Evolutionary conservation across 2,329 filamentous ascomycete genomes (phyloP).

Genomic region (Colletotrichum ledebouriae): DNA sequence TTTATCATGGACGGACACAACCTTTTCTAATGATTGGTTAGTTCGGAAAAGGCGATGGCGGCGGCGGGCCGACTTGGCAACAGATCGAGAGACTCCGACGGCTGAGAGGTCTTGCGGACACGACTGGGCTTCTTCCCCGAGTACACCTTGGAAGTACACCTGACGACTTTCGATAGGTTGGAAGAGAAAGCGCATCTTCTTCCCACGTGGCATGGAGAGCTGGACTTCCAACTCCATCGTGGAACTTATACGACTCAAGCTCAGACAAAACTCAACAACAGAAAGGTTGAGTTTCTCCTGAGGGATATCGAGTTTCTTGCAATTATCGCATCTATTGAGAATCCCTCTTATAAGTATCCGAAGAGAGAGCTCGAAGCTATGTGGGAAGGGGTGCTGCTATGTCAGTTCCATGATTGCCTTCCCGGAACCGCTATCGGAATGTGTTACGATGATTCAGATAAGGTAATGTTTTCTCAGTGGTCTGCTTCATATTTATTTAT

Average conservation of each 20-base stretch:
- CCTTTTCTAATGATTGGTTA: not conserved
- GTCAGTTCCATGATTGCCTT: conserved; percentile 78
- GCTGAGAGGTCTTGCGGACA: conserved; percentile 74
- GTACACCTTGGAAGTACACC: conserved; percentile 74
- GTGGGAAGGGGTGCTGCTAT: conserved; percentile 76
- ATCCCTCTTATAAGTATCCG: conserved; percentile 71
- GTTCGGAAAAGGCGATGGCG: conserved; percentile 78
- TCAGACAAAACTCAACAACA: conserved; percentile 77
- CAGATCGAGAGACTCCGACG: conserved; percentile 77
- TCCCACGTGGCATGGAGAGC: conserved; percentile 77
- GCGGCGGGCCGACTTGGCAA: conserved; percentile 75
- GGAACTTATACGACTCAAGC: conserved; percentile 78
- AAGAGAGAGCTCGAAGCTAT: conserved; percentile 76
- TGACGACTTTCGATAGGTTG: conserved; percentile 73
- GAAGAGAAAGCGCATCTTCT: conserved; percentile 72
- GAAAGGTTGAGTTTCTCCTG: conserved; percentile 72
- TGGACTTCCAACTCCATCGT: conserved; percentile 78
- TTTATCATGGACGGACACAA: not conserved
- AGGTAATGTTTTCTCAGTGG: conserved; percentile 51
- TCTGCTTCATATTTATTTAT: not conserved
- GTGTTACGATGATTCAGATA: conserved; percentile 77
- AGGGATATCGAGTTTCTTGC: conserved; percentile 76
- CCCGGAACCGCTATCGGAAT: conserved; percentile 77
- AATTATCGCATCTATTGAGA: conserved; percentile 70
- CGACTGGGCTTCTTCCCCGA: conserved; percentile 68